phyloP scores from a whole-genome alignment of 176 grass and related monocot genomes.

The Stipa capillata region DNA sequence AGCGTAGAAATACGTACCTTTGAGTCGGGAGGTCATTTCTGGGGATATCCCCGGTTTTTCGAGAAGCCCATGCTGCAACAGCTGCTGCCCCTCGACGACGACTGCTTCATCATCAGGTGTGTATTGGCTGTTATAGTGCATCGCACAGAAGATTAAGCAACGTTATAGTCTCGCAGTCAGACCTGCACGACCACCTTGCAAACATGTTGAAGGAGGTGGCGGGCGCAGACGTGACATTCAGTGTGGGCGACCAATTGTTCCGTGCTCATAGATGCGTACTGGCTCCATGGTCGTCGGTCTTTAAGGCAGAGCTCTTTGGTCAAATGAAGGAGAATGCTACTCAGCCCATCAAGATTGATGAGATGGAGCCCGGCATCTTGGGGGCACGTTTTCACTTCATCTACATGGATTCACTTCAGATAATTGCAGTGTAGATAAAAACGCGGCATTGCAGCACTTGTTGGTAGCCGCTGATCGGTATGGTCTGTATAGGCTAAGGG shows the following conservation, averaged over 20 bases:
- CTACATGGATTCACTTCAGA: constrained; percentile 5
- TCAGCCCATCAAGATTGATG: constrained; percentile 10
- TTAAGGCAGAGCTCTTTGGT: constrained; percentile 24
- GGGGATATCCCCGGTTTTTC: constrained; percentile 6
- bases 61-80: not conserved
- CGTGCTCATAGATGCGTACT: constrained; percentile 1
- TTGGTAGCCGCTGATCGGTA: constrained; percentile 28
- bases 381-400: constrained; percentile 28
- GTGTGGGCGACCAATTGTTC: not conserved
- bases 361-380: constrained; percentile 27
- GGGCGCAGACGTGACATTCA: constrained; percentile 20
- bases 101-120: constrained; percentile 27
- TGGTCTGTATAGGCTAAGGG: constrained; percentile 22
- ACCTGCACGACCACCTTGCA: not conserved
- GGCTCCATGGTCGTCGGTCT: constrained; percentile 13
- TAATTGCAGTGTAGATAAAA: not conserved
- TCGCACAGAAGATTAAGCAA: not conserved
- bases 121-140: not conserved
- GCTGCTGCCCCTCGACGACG: not conserved
- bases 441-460: constrained; percentile 10
- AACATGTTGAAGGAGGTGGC: not conserved
- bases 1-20: not conserved
- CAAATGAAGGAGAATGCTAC: constrained; percentile 1
- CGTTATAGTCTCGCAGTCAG: not conserved
- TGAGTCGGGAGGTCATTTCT: not conserved